These are phyloP conservation scores for Helianthus tuberosus DNA, from an alignment of 129 eudicot species.

Conservation along the genomic window DNA sequence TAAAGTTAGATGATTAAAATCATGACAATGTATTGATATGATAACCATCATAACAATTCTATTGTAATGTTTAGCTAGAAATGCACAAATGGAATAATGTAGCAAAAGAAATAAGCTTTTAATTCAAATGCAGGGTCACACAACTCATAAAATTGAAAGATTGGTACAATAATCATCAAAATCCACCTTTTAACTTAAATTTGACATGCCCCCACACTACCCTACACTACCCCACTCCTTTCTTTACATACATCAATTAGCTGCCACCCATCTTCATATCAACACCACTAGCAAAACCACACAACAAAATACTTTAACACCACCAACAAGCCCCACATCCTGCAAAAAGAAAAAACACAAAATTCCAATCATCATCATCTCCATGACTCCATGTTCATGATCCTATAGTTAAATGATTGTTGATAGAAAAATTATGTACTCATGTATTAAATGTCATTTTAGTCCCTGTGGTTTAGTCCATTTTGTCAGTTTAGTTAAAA, in stretches of 20 bases:
- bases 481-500: no score
- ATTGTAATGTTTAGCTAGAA: neutral
- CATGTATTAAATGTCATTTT: neutral
- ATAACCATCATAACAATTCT: neutral
- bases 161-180: conserved; percentile 46
- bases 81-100: neutral
- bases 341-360: conserved; percentile 48
- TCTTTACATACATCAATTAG: conserved; percentile 44
- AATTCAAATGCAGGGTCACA: conserved; percentile 4
- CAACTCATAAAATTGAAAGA: conserved; percentile 22
- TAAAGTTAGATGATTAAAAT: neutral
- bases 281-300: conserved; percentile 49
- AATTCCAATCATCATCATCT: conserved; percentile 32
- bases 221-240: neutral
- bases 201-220: conserved; percentile 22
- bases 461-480: no score
- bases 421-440: neutral
- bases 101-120: neutral
- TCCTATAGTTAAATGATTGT: conserved; percentile 8
- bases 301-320: conserved; percentile 46
- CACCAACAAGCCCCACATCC: conserved; percentile 57
- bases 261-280: conserved; percentile 46
- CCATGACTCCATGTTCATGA: conserved; percentile 13
- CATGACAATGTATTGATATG: neutral
- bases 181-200: conserved; percentile 62